phyloP scores from a whole-genome alignment of 352 stramenopile species.

The Thalassiosira delicatula region DNA sequence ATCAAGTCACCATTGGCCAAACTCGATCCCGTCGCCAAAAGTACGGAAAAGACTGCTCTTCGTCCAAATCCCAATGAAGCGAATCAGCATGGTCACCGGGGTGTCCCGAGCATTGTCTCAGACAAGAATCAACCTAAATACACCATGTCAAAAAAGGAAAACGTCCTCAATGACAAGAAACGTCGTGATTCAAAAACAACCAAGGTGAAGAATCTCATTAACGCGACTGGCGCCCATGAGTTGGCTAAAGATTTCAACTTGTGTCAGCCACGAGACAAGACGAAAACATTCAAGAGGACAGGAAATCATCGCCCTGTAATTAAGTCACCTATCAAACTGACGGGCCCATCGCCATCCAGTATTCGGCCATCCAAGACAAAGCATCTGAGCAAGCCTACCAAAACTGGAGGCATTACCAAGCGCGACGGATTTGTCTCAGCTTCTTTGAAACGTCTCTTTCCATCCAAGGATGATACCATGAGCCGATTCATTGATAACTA shows the following conservation, averaged over 20 bases:
- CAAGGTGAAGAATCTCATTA: conserved; percentile 50
- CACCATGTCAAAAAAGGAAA: no score
- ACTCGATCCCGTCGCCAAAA: no score
- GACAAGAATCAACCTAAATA: no score
- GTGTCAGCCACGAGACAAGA: conserved; percentile 2
- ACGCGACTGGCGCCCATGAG: conserved; percentile 17
- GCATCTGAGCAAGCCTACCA: not conserved
- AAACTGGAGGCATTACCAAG: not conserved
- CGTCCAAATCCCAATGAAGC: no score
- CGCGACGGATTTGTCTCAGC: conserved; percentile 11
- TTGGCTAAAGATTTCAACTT: conserved; percentile 4
- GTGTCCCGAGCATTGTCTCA: no score
- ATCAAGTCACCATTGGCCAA: no score
- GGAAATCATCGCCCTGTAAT: not conserved
- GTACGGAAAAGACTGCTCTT: no score
- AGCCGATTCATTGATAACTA: not conserved
- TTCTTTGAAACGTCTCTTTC: conserved; percentile 41
- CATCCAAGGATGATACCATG: conserved; percentile 9
- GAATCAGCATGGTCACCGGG: no score
- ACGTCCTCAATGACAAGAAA: not conserved
- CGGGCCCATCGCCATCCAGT: conserved; percentile 31
- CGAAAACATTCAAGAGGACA: not conserved
- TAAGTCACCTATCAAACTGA: conserved; percentile 43
- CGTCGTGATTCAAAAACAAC: conserved; percentile 57
- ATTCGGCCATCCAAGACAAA: conserved; percentile 4